A percentile compares a stretch with the other conserved stretches of the same genome.
These are phyloP conservation scores for Vitis hybrid DNA, from an alignment of 177 flowering plant genomes.

Conservation along the genomic window DNA sequence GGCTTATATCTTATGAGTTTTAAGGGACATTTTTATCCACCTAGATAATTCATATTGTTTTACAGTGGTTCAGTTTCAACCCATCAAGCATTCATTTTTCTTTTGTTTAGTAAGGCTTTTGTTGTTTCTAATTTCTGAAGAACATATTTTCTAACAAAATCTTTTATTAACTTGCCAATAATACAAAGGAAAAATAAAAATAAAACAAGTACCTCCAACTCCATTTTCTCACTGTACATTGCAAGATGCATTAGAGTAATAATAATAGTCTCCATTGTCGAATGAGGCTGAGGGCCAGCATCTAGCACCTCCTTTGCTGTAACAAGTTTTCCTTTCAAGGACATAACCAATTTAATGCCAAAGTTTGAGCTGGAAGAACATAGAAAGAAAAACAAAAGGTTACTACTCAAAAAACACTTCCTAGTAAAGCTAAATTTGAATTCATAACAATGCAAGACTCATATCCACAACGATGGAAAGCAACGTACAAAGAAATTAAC, in stretches of 20 bases:
- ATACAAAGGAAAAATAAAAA: neutral
- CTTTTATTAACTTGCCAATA: no score
- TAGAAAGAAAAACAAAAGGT: neutral
- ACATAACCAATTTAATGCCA: constrained; percentile 57
- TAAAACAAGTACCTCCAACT: constrained; percentile 64
- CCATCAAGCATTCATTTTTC: neutral
- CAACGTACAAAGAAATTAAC: neutral
- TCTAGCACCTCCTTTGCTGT: constrained; percentile 63
- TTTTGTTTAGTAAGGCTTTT: neutral
- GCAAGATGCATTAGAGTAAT: constrained; percentile 84
- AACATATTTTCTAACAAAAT: no score
- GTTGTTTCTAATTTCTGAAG: neutral
- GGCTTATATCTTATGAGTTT: neutral
- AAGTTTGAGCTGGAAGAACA: constrained; percentile 60
- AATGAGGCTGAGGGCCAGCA: constrained; percentile 63
- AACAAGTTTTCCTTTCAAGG: constrained; percentile 56
- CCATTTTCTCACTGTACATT: constrained; percentile 72
- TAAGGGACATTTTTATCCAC: neutral
- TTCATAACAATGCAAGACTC: neutral
- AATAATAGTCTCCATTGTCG: constrained; percentile 66
- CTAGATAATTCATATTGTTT: neutral
- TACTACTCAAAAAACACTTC: neutral
- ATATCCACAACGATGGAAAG: neutral
- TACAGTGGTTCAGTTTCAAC: neutral
- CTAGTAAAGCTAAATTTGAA: neutral